These are phyloP conservation scores for Sporothrix protearum DNA, from an alignment of 2,329 filamentous ascomycete genomes.

Conservation along the genomic window DNA sequence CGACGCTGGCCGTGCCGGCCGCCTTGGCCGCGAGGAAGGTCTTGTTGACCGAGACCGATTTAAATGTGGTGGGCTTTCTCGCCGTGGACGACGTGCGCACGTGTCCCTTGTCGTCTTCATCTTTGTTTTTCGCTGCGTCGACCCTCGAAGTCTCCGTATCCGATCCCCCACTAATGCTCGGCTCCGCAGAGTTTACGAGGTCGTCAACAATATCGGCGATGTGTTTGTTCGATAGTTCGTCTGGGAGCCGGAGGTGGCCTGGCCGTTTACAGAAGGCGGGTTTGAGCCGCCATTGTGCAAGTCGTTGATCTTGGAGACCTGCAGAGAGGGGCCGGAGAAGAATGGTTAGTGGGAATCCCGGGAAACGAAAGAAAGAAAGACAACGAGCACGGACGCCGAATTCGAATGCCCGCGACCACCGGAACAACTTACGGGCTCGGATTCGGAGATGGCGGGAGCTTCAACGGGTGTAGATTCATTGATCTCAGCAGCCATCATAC, in stretches of 20 bases:
- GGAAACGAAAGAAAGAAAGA: too few species aligned
- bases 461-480: slow-evolving; percentile 52
- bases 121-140: slow-evolving; percentile 52
- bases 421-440: slow-evolving; percentile 43
- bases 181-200: slow-evolving; percentile 59
- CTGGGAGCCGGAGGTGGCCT: slow-evolving; percentile 36
- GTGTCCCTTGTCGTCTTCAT: slow-evolving; percentile 58
- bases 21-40: slow-evolving; percentile 75
- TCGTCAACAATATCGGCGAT: slow-evolving; percentile 57
- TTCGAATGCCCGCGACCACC: slow-evolving; percentile 8
- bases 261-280: slow-evolving; percentile 49
- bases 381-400: too few species aligned
- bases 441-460: slow-evolving; percentile 49
- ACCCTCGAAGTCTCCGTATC: slow-evolving; percentile 69
- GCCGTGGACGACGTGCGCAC: slow-evolving; percentile 55
- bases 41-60: slow-evolving; percentile 80
- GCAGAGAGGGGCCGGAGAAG: slow-evolving; percentile 33
- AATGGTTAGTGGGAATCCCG: not conserved
- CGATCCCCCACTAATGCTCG: slow-evolving; percentile 69
- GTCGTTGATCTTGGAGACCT: slow-evolving; percentile 39
- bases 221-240: slow-evolving; percentile 57
- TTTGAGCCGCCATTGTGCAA: slow-evolving; percentile 48
- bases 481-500: slow-evolving; percentile 65
- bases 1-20: slow-evolving; percentile 39
- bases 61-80: slow-evolving; percentile 77